Evolutionary conservation across 2,329 filamentous ascomycete genomes (phyloP).

Genomic region (Akanthomyces dipterigenus): DNA sequence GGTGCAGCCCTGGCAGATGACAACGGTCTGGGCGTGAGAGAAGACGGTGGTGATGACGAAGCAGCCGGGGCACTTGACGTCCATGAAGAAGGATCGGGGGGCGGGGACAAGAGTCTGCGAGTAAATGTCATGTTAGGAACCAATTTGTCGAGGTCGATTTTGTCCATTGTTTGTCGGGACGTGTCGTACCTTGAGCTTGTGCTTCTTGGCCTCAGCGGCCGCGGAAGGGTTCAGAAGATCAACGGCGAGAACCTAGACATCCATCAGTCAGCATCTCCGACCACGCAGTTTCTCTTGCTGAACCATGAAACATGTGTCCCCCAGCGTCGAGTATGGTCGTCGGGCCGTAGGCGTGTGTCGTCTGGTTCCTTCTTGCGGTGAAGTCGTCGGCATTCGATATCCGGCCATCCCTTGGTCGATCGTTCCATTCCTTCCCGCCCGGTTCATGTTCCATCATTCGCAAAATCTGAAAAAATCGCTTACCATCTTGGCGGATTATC

Average conservation of each 20-base stretch:
- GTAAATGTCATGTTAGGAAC: constrained; percentile 15
- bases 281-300: neutral
- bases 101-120: constrained; percentile 81
- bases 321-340: neutral
- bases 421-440: neutral
- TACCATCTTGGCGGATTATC: constrained; percentile 63
- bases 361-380: neutral
- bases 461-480: constrained; percentile 31
- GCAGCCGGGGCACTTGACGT: constrained; percentile 99
- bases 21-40: constrained; percentile 99
- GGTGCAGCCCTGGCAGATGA: constrained; percentile 99
- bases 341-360: neutral
- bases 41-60: constrained; percentile 99
- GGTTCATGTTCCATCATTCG: constrained; percentile 9
- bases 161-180: constrained; percentile 9
- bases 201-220: constrained; percentile 97
- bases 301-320: constrained; percentile 10
- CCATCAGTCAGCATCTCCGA: constrained; percentile 40
- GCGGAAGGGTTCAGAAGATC: constrained; percentile 99
- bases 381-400: neutral
- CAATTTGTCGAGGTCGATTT: constrained; percentile 9
- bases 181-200: constrained; percentile 95
- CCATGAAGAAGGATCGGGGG: constrained; percentile 99
- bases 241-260: constrained; percentile 91
- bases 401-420: neutral